phyloP scores from a whole-genome alignment of 2,329 filamentous ascomycete genomes.

The Alternaria infectoria region DNA sequence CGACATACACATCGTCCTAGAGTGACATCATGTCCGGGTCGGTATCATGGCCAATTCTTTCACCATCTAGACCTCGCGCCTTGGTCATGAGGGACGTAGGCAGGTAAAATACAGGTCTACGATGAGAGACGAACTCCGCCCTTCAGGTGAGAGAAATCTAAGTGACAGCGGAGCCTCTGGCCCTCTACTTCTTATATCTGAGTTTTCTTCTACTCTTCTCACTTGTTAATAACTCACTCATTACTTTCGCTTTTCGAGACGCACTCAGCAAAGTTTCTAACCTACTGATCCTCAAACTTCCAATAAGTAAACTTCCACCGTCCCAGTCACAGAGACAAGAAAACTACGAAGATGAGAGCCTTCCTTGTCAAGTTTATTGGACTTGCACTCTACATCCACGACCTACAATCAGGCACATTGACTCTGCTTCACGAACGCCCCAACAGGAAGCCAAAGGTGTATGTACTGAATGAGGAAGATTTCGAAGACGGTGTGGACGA shows the following conservation, averaged over 20 bases:
- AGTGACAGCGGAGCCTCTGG: background rate
- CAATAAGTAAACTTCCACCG: background rate
- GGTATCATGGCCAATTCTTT: background rate
- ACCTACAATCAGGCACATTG: background rate
- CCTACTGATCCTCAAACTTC: accelerated
- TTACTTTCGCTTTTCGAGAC: background rate
- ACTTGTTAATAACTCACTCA: no score
- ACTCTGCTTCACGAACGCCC: background rate
- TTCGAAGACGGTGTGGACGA: background rate
- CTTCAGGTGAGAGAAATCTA: background rate
- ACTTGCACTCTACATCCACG: background rate
- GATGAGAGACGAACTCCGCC: no score
- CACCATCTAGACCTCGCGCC: no score
- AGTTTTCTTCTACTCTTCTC: no score
- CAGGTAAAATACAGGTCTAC: no score
- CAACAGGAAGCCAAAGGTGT: background rate
- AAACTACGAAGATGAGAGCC: no score
- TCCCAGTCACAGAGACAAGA: background rate
- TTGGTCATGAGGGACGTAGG: no score
- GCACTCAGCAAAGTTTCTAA: background rate
- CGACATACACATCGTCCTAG: background rate
- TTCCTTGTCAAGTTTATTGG: background rate
- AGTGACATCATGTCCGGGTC: background rate
- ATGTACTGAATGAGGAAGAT: background rate
- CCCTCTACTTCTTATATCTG: background rate